phyloP scores from a whole-genome alignment of 164 flowering plant genomes.

The Aristolochia fimbriata region DNA sequence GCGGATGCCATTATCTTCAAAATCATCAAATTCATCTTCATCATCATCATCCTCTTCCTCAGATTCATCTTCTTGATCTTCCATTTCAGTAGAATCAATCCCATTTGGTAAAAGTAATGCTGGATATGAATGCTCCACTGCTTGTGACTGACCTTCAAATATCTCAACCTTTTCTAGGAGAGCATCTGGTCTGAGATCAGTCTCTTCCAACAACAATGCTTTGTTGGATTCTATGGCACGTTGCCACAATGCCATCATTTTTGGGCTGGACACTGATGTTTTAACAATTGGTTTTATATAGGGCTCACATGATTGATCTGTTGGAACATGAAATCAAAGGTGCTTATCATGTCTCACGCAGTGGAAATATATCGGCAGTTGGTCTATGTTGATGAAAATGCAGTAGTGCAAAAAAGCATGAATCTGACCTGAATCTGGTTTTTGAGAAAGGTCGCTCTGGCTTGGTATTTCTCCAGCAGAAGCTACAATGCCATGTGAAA shows the following conservation, averaged over 20 bases:
- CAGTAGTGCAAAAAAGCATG: not conserved
- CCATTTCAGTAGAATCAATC: slow-evolving; percentile 7
- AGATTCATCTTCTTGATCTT: slow-evolving; percentile 10
- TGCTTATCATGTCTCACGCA: not conserved
- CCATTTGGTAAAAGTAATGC: slow-evolving; percentile 42
- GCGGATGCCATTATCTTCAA: not conserved
- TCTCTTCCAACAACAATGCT: slow-evolving; percentile 63
- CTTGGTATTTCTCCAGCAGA: no score
- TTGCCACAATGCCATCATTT: slow-evolving; percentile 63
- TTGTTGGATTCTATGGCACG: slow-evolving; percentile 67
- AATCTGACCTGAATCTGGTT: no score
- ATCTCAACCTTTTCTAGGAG: slow-evolving; percentile 72
- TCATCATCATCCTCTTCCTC: slow-evolving; percentile 7
- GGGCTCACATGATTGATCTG: slow-evolving; percentile 20
- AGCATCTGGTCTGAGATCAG: slow-evolving; percentile 61
- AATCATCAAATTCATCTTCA: slow-evolving; percentile 4
- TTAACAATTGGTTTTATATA: slow-evolving; percentile 8
- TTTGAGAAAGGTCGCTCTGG: no score
- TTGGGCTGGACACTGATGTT: slow-evolving; percentile 36
- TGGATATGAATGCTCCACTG: slow-evolving; percentile 55
- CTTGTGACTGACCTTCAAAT: slow-evolving; percentile 51
- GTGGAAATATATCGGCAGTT: not conserved
- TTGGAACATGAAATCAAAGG: not conserved
- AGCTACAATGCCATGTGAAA: no score
- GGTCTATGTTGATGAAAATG: not conserved